Conservation (phyloP, 805 yeast species). For the Nakazawaea ambrosiae region DNA sequence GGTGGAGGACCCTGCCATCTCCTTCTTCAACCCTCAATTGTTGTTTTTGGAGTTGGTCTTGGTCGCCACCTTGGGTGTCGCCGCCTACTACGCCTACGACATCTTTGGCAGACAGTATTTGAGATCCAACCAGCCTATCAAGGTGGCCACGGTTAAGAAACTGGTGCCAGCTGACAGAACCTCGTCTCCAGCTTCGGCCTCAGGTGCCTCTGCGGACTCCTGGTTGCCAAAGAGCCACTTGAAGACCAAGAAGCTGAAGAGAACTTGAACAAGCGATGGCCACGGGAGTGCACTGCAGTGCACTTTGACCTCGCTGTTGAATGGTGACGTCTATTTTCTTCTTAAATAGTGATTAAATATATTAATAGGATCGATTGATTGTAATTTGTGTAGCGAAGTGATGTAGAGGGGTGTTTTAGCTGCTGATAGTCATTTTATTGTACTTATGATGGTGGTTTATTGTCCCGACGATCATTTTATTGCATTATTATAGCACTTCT, state of each 20-base stretch:
- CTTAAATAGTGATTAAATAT: too few relatives aligned
- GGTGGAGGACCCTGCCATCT: slow-evolving; percentile 58
- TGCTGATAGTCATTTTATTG: too few relatives aligned
- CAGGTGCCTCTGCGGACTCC: slow-evolving; percentile 32
- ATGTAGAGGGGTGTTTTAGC: too few relatives aligned
- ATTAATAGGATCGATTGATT: too few relatives aligned
- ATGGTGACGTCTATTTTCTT: too few relatives aligned
- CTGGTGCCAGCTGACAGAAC: slow-evolving; percentile 18
- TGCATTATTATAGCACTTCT: too few relatives aligned
- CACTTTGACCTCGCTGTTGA: too few relatives aligned
- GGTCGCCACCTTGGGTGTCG: slow-evolving; percentile 36
- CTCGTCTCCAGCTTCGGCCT: slow-evolving; percentile 21
- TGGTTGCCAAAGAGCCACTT: slow-evolving; percentile 58
- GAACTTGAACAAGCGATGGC: too few relatives aligned
- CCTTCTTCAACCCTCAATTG: slow-evolving; percentile 68
- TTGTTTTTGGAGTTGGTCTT: slow-evolving; percentile 54
- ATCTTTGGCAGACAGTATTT: slow-evolving; percentile 41
- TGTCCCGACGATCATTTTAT: too few relatives aligned
- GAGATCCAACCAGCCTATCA: slow-evolving; percentile 28
- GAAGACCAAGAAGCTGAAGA: slow-evolving; percentile 20
- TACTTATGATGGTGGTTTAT: too few relatives aligned
- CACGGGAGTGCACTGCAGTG: not conserved
- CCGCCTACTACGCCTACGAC: slow-evolving; percentile 40
- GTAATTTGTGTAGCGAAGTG: too few relatives aligned
- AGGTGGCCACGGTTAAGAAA: slow-evolving; percentile 16